Evolutionary conservation across 192 early-diverging fungal species (phyloP), one percentile per base, ranked within the genome.

Genomic region (Rhizophagus clarus): DNA sequence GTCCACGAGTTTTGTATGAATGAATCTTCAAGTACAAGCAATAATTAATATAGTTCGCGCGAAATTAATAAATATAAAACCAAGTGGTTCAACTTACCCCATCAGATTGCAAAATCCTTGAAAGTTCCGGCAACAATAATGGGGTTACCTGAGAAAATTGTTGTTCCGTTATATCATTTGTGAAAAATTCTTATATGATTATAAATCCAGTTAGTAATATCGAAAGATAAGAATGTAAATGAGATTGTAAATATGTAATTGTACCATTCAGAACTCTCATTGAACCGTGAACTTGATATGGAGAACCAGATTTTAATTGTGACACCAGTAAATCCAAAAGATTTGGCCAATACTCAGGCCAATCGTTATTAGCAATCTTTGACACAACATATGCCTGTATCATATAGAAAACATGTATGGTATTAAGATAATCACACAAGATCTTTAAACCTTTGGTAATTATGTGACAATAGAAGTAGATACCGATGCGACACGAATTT

Each of bases 311-410:
- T 66, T 89, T 91, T 72, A 97, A 84, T 73, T 90, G 85, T 14
- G 85, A 85, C 22, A 96, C 85, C 34, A 97, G 87, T 64, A 92
- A 84, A 80, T 93, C 91, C 81, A 98, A 90, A 37, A 99, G 89
- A 69, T 95, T 91, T 17, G 95, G 94, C 97, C 97, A 99, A 31
- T 92, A 86, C 80, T 97, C 96, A 7, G 97, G 96, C 91, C 94
- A 97, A 88, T 99, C 97, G 60, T 93, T 90, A 67, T 92, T 90
- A 0, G 96, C 97, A 81, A 99, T 96, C 82, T 90, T 93, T 22
- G 97, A 94, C 8, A 97, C 86, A 8, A 92, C 92, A 61, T 93
- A 94, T 15, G 96, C 97, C 92, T 93, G 77, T 24, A 32, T 42
- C 26, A 49, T 74, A n/a, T 26, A 26, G 26, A 28, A 68, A 28